A percentile compares a stretch with the other conserved stretches of the same genome.
These are phyloP conservation scores for Aspergillus japonicus DNA, from an alignment of 2,329 filamentous ascomycete species.

Conservation along the genomic window DNA sequence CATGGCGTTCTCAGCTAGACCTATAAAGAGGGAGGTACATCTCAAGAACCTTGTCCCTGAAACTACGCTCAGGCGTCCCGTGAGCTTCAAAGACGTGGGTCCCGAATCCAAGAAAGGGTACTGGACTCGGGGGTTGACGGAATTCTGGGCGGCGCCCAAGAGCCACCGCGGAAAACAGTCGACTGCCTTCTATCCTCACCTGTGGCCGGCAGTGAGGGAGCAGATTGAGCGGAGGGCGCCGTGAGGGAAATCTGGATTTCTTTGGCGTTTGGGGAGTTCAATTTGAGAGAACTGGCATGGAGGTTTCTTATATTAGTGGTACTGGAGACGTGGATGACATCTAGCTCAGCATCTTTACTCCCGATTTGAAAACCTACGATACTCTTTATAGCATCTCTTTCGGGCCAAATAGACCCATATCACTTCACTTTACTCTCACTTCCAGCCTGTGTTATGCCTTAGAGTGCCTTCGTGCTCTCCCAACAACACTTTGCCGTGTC, in stretches of 20 bases:
- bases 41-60: slow-evolving; percentile 42
- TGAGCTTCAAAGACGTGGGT: slow-evolving; percentile 42
- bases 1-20: slow-evolving; percentile 46
- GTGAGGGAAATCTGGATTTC: no score
- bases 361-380: not conserved
- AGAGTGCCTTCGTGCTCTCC: not conserved
- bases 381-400: not conserved
- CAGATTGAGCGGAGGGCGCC: no score
- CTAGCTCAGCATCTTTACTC: not conserved
- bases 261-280: not conserved
- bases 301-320: not conserved
- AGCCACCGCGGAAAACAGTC: not conserved
- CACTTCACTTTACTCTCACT: not conserved
- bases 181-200: not conserved
- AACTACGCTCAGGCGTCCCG: slow-evolving; percentile 38
- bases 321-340: not conserved
- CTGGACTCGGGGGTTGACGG: slow-evolving; percentile 12
- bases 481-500: not conserved
- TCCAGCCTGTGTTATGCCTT: not conserved
- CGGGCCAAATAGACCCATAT: not conserved
- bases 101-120: slow-evolving; percentile 37
- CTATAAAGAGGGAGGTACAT: slow-evolving; percentile 42
- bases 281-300: not conserved
- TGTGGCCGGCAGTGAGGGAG: not conserved
- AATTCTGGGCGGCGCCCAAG: not conserved